Evolutionary conservation across 495 filamentous ascomycete genomes (phyloP).

Genomic region (Gamarada debralockiae): DNA sequence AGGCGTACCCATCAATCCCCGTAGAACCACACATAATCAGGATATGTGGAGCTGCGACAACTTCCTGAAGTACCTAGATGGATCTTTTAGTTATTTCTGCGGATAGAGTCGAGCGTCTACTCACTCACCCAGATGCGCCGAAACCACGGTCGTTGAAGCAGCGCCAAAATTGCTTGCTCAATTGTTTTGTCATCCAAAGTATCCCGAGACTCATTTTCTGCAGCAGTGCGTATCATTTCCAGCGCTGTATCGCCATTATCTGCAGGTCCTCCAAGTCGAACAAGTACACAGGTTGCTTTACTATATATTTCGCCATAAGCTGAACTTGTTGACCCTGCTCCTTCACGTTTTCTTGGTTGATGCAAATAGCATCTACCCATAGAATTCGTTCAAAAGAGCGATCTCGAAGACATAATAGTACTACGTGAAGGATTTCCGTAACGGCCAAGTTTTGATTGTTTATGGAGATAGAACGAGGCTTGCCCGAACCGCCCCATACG

Average conservation of each 20-base stretch:
- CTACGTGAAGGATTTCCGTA: slow-evolving; percentile 20
- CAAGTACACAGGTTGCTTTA: slow-evolving; percentile 26
- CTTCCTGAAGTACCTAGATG: slow-evolving; percentile 23
- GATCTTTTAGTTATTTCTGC: slow-evolving; percentile 2
- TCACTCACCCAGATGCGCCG: slow-evolving; percentile 29
- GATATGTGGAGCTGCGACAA: too few relatives aligned
- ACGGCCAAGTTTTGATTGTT: slow-evolving; percentile 9
- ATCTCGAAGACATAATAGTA: too few relatives aligned
- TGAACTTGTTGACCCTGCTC: slow-evolving; percentile 24
- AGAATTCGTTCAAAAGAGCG: too few relatives aligned
- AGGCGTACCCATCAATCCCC: slow-evolving; percentile 17
- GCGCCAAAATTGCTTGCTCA: slow-evolving; percentile 7
- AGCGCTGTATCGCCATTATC: slow-evolving; percentile 19
- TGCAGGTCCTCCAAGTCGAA: slow-evolving; percentile 28
- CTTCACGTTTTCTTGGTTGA: too few relatives aligned
- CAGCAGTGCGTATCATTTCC: slow-evolving; percentile 14
- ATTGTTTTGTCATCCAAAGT: neutral
- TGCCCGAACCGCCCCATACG: neutral
- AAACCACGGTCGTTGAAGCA: slow-evolving; percentile 28
- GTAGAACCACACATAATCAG: slow-evolving; percentile 22
- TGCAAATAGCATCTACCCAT: too few relatives aligned
- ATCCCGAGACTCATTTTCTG: neutral
- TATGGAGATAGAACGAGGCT: slow-evolving; percentile 7
- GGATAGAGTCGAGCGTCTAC: neutral
- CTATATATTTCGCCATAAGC: slow-evolving; percentile 33